phyloP scores from a whole-genome alignment of 2,329 filamentous ascomycete species.

The Diaporthe aspalathi region DNA sequence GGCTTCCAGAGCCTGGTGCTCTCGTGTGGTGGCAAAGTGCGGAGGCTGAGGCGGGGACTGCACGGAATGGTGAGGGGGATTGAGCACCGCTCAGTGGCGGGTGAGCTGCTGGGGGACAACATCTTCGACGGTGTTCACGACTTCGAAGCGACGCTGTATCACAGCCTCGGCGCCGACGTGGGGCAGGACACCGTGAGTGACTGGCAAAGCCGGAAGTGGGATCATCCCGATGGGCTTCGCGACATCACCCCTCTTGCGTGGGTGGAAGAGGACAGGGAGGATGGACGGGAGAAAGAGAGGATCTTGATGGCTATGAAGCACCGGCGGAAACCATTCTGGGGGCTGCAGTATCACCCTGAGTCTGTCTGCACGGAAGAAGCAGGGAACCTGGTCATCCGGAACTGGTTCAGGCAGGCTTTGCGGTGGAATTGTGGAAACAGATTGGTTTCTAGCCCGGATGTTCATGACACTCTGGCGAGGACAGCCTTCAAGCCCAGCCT shows the following conservation, averaged over 20 bases:
- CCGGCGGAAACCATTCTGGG: constrained; percentile 78
- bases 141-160: constrained; percentile 81
- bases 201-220: constrained; percentile 57
- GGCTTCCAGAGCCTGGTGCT: constrained; percentile 86
- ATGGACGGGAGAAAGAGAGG: constrained; percentile 53
- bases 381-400: constrained; percentile 72
- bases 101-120: constrained; percentile 52
- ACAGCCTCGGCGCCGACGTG: constrained; percentile 69
- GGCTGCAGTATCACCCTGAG: constrained; percentile 91
- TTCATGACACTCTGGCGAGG: constrained; percentile 43
- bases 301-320: constrained; percentile 85
- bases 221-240: constrained; percentile 47
- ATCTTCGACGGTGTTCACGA: constrained; percentile 73
- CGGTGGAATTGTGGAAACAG: constrained; percentile 64
- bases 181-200: constrained; percentile 57
- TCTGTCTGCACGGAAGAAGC: constrained; percentile 82
- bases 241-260: constrained; percentile 72
- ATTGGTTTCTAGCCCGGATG: constrained; percentile 40
- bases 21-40: constrained; percentile 74
- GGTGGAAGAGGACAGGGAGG: constrained; percentile 60
- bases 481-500: constrained; percentile 50
- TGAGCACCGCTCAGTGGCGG: constrained; percentile 57
- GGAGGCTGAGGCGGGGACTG: constrained; percentile 75
- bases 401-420: constrained; percentile 78
- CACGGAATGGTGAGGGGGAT: constrained; percentile 85